Evolutionary conservation across 176 grass and related monocot species (phyloP).

Genomic region (Cenchrus fungigraminus): DNA sequence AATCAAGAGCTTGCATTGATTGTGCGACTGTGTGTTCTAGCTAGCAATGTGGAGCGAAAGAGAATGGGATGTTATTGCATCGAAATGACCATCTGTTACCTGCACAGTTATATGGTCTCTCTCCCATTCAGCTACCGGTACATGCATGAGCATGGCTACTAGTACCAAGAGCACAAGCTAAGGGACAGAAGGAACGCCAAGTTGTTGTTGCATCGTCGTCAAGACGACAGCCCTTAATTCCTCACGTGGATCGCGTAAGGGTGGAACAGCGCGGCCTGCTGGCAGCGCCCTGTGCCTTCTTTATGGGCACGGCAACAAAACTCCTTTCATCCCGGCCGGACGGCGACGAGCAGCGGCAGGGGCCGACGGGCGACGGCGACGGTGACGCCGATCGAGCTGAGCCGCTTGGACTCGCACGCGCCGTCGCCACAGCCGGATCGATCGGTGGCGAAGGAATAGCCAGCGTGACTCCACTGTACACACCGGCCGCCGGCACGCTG

Average conservation of each 20-base stretch:
- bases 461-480: slow-evolving; percentile 20
- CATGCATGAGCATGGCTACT: no score
- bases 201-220: not conserved
- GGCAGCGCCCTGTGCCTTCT: slow-evolving; percentile 8
- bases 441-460: not conserved
- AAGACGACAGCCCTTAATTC: not conserved
- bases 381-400: not conserved
- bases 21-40: not conserved
- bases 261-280: slow-evolving; percentile 33
- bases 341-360: not conserved
- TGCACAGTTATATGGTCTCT: not conserved
- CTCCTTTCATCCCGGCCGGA: not conserved
- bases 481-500: not conserved
- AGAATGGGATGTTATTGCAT: not conserved
- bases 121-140: not conserved
- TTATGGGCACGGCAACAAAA: slow-evolving; percentile 44
- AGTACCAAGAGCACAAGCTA: no score
- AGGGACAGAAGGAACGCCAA: slow-evolving; percentile 11
- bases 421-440: not conserved
- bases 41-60: not conserved
- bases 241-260: slow-evolving; percentile 41
- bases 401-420: not conserved
- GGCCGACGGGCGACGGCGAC: not conserved
- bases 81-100: not conserved
- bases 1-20: not conserved